phyloP scores from a whole-genome alignment of 495 filamentous ascomycete genomes.

The Neurospora tetraspora region DNA sequence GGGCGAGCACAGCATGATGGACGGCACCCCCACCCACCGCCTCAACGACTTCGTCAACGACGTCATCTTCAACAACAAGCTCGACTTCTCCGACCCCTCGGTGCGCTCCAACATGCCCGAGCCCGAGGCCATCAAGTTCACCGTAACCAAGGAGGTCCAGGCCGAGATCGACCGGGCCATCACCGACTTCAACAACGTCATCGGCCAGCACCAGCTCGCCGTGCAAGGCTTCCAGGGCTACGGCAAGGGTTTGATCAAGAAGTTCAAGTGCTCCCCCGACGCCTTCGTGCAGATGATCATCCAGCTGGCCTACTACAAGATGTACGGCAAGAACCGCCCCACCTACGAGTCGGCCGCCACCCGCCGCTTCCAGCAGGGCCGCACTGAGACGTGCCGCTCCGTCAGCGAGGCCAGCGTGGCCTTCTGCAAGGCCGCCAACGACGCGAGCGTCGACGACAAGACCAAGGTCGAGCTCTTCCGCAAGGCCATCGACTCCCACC shows the following conservation, averaged over 20 bases:
- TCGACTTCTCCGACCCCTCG: slow-evolving; percentile 67
- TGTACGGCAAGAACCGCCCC: slow-evolving; percentile 95
- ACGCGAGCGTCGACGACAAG: slow-evolving; percentile 49
- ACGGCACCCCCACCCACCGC: slow-evolving; percentile 93
- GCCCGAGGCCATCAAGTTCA: slow-evolving; percentile 66
- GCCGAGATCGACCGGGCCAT: slow-evolving; percentile 66
- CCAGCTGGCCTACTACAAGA: slow-evolving; percentile 97
- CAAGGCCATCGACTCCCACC: slow-evolving; percentile 69
- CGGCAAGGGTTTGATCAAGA: slow-evolving; percentile 98
- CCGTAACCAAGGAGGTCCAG: slow-evolving; percentile 59
- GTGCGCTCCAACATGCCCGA: slow-evolving; percentile 79
- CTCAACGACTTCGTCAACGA: slow-evolving; percentile 89
- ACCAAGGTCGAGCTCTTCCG: slow-evolving; percentile 65
- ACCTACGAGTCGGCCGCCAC: slow-evolving; percentile 97
- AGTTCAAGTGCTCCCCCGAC: slow-evolving; percentile 96
- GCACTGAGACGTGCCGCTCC: slow-evolving; percentile 89
- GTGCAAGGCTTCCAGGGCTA: slow-evolving; percentile 96
- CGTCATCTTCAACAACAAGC: slow-evolving; percentile 81
- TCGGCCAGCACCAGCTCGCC: slow-evolving; percentile 78
- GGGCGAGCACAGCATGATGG: slow-evolving; percentile 99
- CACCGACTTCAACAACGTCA: slow-evolving; percentile 66
- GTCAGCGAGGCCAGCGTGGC: slow-evolving; percentile 89
- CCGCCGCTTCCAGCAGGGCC: slow-evolving; percentile 88
- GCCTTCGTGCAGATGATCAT: slow-evolving; percentile 98
- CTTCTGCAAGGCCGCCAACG: slow-evolving; percentile 78